Conservation (phyloP, 805 yeast genomes). For the Kodamaea hsintzibuensis region DNA sequence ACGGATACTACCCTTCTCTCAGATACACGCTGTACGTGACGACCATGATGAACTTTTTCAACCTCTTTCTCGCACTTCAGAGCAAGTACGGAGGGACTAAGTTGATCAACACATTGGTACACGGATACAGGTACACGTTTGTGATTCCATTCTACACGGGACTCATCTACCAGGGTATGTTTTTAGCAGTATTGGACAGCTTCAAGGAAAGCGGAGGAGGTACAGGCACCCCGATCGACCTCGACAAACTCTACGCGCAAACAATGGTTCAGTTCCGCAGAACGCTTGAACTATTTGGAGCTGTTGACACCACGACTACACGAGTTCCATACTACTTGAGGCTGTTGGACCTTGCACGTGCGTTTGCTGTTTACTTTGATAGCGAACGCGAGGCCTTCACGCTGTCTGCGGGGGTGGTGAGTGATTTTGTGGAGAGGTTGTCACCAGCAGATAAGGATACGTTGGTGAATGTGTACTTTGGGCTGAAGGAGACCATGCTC, state of each 20-base stretch:
- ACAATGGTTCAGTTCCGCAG: conserved; percentile 14
- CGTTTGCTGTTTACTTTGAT: background rate
- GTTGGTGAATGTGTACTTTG: conserved; percentile 25
- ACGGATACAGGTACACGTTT: conserved; percentile 9
- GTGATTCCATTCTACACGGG: conserved; percentile 19
- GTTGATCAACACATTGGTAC: background rate
- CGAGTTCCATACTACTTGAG: background rate
- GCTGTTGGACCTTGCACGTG: background rate
- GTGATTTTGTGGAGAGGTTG: background rate
- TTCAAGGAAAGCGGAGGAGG: conserved; percentile 7
- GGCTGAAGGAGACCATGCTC: conserved; percentile 23
- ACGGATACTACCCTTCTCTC: conserved; percentile 29
- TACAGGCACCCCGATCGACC: conserved; percentile 10
- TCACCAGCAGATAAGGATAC: conserved; percentile 14
- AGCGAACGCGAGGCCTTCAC: background rate
- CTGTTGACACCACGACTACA: background rate
- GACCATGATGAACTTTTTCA: conserved; percentile 23
- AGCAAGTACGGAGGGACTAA: background rate
- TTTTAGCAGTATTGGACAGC: conserved; percentile 19
- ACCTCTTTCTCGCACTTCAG: conserved; percentile 22
- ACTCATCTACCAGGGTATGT: conserved; percentile 20
- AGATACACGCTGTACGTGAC: conserved; percentile 28
- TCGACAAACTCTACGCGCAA: conserved; percentile 12
- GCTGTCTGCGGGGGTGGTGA: background rate
- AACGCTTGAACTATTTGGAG: conserved; percentile 11